phyloP scores from a whole-genome alignment of 495 filamentous ascomycete species.

The Parmelia sp. region DNA sequence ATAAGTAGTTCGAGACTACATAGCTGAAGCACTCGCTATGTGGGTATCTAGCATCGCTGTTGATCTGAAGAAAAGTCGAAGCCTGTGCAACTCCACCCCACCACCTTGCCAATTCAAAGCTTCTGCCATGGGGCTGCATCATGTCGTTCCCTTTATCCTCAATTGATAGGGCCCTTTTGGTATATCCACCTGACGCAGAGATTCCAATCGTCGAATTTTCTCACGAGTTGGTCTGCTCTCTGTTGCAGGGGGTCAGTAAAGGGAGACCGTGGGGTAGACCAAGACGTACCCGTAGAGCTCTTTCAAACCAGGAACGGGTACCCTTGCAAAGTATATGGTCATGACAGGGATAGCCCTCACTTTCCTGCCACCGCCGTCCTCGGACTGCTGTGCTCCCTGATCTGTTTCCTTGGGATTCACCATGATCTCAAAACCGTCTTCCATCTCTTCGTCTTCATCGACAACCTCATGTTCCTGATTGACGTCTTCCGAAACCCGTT shows the following conservation, averaged over 20 bases:
- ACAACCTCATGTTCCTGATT: constrained; percentile 12
- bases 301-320: constrained; percentile 47
- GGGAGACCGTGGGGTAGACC: not conserved
- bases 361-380: constrained; percentile 26
- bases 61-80: not conserved
- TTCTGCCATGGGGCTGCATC: not conserved
- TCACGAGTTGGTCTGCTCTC: constrained; percentile 37
- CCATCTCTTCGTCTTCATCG: constrained; percentile 30
- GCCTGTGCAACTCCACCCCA: not conserved
- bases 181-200: not conserved
- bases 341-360: constrained; percentile 40
- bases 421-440: constrained; percentile 53
- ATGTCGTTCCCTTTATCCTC: not conserved
- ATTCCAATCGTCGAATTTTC: not conserved
- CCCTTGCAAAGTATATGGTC: constrained; percentile 53
- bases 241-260: constrained; percentile 2
- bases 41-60: constrained; percentile 5
- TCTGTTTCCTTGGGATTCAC: constrained; percentile 34
- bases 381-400: constrained; percentile 4
- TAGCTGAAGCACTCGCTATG: not conserved
- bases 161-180: not conserved
- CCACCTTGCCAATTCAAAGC: not conserved
- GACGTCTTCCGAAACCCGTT: not conserved
- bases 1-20: not conserved
- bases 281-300: constrained; percentile 39